Base-by-base conservation (phyloP, 1,284 basidiomycete genomes). In the Sutorius eximius region DNA sequence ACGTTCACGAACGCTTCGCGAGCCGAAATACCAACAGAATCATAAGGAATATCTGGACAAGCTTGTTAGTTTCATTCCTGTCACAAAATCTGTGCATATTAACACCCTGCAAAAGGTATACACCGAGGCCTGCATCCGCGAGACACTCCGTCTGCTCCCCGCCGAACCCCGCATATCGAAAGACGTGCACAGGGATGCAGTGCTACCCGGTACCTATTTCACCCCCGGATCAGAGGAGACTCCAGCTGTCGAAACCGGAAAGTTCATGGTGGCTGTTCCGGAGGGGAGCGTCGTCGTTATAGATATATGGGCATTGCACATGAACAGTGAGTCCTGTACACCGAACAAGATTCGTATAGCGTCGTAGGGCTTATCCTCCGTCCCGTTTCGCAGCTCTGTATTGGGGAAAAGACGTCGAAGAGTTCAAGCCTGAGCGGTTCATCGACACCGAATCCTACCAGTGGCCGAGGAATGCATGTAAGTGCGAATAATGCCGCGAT, bases 401-500 rank as follows among this genome's bases (percentile, higher is more conserved):
- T 30, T 83, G 77, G 75, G 79, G 80, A 15, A 46, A 56, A 3
- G 80, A 82, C 46, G 69, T 68, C 0, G 64, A 68, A 27, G 66
- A 71, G 27, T 80, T 76, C 66, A 73, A 65, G 33, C 77, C 76
- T 1, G 78, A 82, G 52, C 73, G 78, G 0, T 82, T 81, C 70
- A 67, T 82, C 30, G 77, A 79, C 44, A 72, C 66, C 0, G 62
- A 62, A 12, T 60, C 66, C 2, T 73, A 73, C 42, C 62, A 66
- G 22, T 77, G 75, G 75, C 74, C 73, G n/a, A 68, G 71, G 48
- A 52, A 69, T 36, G 71, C 68, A 33, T 70, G 64, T 68, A 44
- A 56, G 67, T 9, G 13, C 18, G 0, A 3, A 13, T 30, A 11
- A 9, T 34, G 27, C 1, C 3, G 9, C 8, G 40, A 22, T 1